phyloP scores from a whole-genome alignment of 108 stramenopile species.

The Skeletonema grethae region DNA sequence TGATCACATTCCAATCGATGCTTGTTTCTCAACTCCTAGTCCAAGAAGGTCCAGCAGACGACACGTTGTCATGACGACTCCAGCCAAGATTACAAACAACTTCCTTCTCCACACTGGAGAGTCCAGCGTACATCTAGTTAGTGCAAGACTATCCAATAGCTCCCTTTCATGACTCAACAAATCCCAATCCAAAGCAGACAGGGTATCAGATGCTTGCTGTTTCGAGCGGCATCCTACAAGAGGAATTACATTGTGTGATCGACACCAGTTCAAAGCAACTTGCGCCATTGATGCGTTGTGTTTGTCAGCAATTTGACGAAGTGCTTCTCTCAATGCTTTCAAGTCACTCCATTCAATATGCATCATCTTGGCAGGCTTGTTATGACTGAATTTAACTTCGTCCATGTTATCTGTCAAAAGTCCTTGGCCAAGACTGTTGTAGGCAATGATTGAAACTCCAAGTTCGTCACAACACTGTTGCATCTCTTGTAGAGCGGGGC shows the following conservation, averaged over 20 bases:
- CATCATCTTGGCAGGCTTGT: slow-evolving; percentile 72
- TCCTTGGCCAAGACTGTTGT: slow-evolving; percentile 78
- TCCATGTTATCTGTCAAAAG: slow-evolving; percentile 65
- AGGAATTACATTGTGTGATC: slow-evolving; percentile 62
- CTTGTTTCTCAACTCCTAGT: slow-evolving; percentile 7
- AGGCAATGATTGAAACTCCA: slow-evolving; percentile 64
- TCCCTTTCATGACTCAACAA: slow-evolving; percentile 52
- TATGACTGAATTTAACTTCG: slow-evolving; percentile 49
- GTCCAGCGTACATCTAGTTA: slow-evolving; percentile 53
- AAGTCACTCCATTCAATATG: slow-evolving; percentile 53
- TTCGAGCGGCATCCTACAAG: slow-evolving; percentile 67
- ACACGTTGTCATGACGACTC: slow-evolving; percentile 46
- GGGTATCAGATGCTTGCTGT: slow-evolving; percentile 61
- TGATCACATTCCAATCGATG: neutral
- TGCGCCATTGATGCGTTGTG: slow-evolving; percentile 70
- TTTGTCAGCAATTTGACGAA: slow-evolving; percentile 45
- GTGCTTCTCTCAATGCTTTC: slow-evolving; percentile 43
- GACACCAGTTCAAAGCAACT: slow-evolving; percentile 78
- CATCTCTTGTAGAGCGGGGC: slow-evolving; percentile 61
- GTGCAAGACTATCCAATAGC: slow-evolving; percentile 52
- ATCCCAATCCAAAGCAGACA: slow-evolving; percentile 52
- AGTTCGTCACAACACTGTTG: slow-evolving; percentile 58
- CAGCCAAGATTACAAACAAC: slow-evolving; percentile 56
- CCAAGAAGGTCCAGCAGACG: slow-evolving; percentile 32
- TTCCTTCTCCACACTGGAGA: slow-evolving; percentile 52